A percentile compares a stretch with the other conserved stretches of the same genome.
Conservation (phyloP, 2,329 filamentous ascomycete species). For the Tolypocladium tropicale region DNA sequence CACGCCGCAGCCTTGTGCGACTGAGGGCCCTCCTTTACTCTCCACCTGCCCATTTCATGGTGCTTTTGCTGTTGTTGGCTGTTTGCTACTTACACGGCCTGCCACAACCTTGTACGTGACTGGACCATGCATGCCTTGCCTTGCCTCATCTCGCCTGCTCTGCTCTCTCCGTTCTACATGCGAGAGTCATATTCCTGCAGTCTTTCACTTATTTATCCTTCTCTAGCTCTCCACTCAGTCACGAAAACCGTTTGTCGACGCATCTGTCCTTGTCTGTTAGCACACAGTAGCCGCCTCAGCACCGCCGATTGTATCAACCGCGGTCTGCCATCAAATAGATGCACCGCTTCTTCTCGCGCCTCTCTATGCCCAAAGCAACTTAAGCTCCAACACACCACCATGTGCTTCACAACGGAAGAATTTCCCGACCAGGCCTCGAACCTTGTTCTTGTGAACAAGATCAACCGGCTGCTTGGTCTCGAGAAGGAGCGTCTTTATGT, state of each 20-base stretch:
- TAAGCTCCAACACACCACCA: no score
- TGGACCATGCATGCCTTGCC: no score
- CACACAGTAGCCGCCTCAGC: no score
- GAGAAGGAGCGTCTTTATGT: constrained; percentile 12
- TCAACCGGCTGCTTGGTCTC: not conserved
- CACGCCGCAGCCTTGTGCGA: not conserved
- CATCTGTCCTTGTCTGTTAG: no score
- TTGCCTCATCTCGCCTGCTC: not conserved
- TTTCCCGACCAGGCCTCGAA: constrained; percentile 4
- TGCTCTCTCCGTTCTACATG: not conserved
- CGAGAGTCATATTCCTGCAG: no score
- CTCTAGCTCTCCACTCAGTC: no score
- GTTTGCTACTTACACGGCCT: not conserved
- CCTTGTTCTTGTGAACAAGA: not conserved
- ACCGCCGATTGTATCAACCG: no score
- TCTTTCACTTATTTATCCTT: no score
- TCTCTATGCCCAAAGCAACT: no score
- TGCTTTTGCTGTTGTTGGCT: not conserved
- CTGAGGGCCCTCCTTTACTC: not conserved
- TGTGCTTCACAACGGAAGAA: constrained; percentile 1
- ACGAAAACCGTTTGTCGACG: no score
- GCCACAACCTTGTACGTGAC: not conserved
- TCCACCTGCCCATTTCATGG: not conserved
- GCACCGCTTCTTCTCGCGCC: no score
- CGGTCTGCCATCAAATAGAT: no score